Conservation (phyloP, 495 filamentous ascomycete species). For the Cudoniella acicularis region DNA sequence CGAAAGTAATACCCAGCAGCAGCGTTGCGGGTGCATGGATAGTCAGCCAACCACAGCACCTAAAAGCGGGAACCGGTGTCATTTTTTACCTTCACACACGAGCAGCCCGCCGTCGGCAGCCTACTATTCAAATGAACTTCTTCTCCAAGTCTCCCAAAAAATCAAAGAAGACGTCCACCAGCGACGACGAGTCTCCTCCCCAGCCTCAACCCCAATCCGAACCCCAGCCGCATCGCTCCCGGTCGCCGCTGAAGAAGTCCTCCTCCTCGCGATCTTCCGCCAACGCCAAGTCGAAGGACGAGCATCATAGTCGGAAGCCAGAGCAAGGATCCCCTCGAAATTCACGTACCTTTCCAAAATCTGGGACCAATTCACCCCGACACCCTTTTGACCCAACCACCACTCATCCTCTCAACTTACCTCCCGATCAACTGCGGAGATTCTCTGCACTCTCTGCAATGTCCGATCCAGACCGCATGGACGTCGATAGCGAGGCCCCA, state of each 20-base stretch:
- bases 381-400: conserved; percentile 58
- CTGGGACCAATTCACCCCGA: conserved; percentile 23
- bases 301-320: conserved; percentile 4
- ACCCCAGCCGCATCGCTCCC: conserved; percentile 3
- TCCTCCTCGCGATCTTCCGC: neutral
- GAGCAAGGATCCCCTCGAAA: conserved; percentile 19
- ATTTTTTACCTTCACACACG: conserved; percentile 5
- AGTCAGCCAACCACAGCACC: conserved; percentile 14
- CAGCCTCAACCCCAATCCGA: neutral
- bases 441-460: conserved; percentile 69
- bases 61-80: conserved; percentile 16
- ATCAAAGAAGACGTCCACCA: conserved; percentile 44
- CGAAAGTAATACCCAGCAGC: neutral
- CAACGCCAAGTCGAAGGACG: conserved; percentile 11
- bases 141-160: conserved; percentile 50
- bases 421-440: conserved; percentile 74
- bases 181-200: conserved; percentile 32
- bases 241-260: conserved; percentile 21
- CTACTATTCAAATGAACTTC: conserved; percentile 42
- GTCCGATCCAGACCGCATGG: conserved; percentile 64
- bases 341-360: conserved; percentile 21
- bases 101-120: neutral
- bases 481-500: conserved; percentile 68
- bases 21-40: conserved; percentile 19
- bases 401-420: conserved; percentile 80